Percentiles rank a stretch among this genome's conserved stretches.
phyloP scores from a whole-genome alignment of 176 grass and related monocot genomes.

The Lolium perenne region DNA sequence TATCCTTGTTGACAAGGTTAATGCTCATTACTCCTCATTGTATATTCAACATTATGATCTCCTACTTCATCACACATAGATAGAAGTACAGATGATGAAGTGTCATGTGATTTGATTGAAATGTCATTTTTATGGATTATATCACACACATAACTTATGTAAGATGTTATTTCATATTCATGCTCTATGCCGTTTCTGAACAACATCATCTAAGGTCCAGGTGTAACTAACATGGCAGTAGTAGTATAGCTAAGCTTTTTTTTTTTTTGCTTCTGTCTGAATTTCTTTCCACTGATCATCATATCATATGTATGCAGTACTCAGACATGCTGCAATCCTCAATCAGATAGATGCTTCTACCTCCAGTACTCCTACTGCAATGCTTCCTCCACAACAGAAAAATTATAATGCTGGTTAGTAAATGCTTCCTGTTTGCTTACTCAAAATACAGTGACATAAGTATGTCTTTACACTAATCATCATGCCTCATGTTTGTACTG shows the following conservation, averaged over 20 bases:
- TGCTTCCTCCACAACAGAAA: not conserved
- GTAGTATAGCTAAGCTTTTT: not conserved
- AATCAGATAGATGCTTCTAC: conserved; percentile 7
- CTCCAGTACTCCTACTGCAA: conserved; percentile 12
- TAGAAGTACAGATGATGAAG: not conserved
- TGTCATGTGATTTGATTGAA: not conserved
- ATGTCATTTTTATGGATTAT: conserved; percentile 4
- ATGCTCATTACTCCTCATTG: not conserved
- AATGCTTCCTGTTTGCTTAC: conserved; percentile 20
- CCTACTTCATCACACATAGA: not conserved
- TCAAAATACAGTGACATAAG: not conserved
- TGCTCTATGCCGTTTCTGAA: not conserved
- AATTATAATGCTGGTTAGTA: conserved; percentile 30
- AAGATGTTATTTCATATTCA: not conserved
- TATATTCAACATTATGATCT: not conserved
- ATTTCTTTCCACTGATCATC: conserved; percentile 16
- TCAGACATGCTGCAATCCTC: not conserved
- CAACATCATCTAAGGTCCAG: not conserved
- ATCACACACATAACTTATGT: not conserved
- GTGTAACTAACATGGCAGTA: not conserved
- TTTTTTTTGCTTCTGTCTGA: not conserved
- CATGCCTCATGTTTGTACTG: conserved; percentile 12
- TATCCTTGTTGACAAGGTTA: not conserved
- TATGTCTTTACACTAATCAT: conserved; percentile 24
- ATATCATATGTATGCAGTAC: conserved; percentile 22